Evolutionary conservation across 345 rosid genomes (phyloP).

Genomic region (Arabis alpina): DNA sequence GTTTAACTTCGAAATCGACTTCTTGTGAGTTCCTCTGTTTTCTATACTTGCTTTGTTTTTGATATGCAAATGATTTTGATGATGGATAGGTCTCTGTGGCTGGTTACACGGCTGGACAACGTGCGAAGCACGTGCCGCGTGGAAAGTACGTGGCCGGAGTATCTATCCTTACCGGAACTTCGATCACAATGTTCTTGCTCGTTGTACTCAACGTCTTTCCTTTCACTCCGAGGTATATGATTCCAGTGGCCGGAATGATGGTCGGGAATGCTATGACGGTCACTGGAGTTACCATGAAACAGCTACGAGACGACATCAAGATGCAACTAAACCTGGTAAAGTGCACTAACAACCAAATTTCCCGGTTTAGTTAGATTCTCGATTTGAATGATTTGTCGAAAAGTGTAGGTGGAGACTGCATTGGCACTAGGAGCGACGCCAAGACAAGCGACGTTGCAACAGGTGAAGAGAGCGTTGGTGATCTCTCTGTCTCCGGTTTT

Average conservation of each 20-base stretch:
- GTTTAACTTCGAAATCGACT: slow-evolving; percentile 26
- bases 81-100: slow-evolving; percentile 66
- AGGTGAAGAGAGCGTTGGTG: slow-evolving; percentile 74
- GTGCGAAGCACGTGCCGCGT: slow-evolving; percentile 82
- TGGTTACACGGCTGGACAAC: slow-evolving; percentile 83
- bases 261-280: slow-evolving; percentile 95
- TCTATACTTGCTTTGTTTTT: neutral
- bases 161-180: slow-evolving; percentile 70
- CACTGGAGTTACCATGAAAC: slow-evolving; percentile 94
- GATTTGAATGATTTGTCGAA: neutral
- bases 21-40: too few relatives aligned
- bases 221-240: slow-evolving; percentile 88
- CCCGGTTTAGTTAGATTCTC: neutral
- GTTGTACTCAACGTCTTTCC: slow-evolving; percentile 76
- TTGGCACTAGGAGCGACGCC: slow-evolving; percentile 93
- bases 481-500: slow-evolving; percentile 85
- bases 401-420: slow-evolving; percentile 77
- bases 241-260: slow-evolving; percentile 94
- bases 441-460: slow-evolving; percentile 70
- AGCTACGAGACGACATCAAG: slow-evolving; percentile 83
- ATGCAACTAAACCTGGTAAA: slow-evolving; percentile 68
- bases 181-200: slow-evolving; percentile 70
- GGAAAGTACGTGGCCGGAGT: slow-evolving; percentile 77
- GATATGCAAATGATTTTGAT: neutral
- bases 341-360: too few relatives aligned